A percentile compares a stretch with the other conserved stretches of the same genome.
These are phyloP conservation scores for Mycena chlorophos DNA, from an alignment of 768 basidiomycete species.

Conservation along the genomic window DNA sequence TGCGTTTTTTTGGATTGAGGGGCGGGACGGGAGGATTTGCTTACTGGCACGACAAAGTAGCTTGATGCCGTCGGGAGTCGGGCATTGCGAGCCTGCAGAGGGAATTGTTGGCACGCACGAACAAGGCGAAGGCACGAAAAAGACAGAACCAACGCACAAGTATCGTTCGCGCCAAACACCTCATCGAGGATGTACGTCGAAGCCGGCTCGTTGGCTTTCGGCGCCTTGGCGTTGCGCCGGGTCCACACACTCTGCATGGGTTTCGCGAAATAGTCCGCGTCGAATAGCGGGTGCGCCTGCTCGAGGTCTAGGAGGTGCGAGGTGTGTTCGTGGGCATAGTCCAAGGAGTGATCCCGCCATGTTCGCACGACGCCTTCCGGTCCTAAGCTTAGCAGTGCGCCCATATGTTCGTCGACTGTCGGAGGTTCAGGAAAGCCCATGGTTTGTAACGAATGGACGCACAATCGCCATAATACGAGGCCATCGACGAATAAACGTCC, in stretches of 20 bases:
- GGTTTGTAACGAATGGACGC: too few species aligned
- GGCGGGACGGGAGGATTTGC: neutral
- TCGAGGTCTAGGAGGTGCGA: neutral
- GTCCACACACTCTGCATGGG: slow-evolving; percentile 6
- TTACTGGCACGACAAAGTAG: slow-evolving; percentile 1
- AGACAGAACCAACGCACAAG: slow-evolving; percentile 8
- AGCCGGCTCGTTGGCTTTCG: slow-evolving; percentile 9
- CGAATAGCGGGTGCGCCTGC: neutral
- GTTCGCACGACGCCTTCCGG: neutral
- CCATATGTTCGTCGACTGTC: neutral
- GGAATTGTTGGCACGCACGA: neutral
- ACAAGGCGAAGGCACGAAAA: neutral
- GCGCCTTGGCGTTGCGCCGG: neutral
- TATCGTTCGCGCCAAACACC: slow-evolving; percentile 10
- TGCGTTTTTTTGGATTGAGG: neutral
- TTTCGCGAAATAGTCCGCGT: neutral
- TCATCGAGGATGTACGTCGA: slow-evolving; percentile 10
- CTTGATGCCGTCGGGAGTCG: slow-evolving; percentile 2
- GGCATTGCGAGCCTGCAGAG: slow-evolving; percentile 6
- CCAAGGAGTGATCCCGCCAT: slow-evolving; percentile 4
- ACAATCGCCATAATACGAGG: neutral
- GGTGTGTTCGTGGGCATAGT: neutral
- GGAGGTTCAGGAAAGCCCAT: too few species aligned
- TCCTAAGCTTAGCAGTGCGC: slow-evolving; percentile 5
- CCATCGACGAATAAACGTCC: neutral